Conservation (phyloP, 2,329 filamentous ascomycete species). For the Aureobasidium subglaciale region DNA sequence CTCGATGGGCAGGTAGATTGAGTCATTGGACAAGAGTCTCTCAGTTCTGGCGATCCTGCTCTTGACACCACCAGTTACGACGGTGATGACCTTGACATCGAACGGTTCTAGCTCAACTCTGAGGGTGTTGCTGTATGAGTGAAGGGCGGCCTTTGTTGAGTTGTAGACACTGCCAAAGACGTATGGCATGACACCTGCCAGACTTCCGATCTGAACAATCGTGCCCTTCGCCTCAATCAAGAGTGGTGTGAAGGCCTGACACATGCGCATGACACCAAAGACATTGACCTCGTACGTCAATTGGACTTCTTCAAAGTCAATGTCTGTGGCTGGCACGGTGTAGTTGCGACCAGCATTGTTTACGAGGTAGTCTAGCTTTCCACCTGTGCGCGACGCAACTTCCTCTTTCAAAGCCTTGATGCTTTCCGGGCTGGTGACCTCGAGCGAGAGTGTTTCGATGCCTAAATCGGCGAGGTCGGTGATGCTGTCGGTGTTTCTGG, state of each 20-base stretch:
- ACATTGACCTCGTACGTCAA: slow-evolving; percentile 48
- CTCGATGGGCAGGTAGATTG: slow-evolving; percentile 46
- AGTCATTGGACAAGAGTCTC: slow-evolving; percentile 40
- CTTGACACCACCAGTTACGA: slow-evolving; percentile 54
- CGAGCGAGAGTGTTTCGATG: slow-evolving; percentile 49
- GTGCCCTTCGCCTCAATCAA: slow-evolving; percentile 38
- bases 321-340: slow-evolving; percentile 51
- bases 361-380: slow-evolving; percentile 49
- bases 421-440: slow-evolving; percentile 45
- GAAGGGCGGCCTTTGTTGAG: slow-evolving; percentile 53
- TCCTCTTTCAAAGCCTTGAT: slow-evolving; percentile 42
- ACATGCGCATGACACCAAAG: slow-evolving; percentile 52
- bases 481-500: slow-evolving; percentile 44
- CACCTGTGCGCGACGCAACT: slow-evolving; percentile 41
- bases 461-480: slow-evolving; percentile 42
- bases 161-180: slow-evolving; percentile 45
- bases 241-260: slow-evolving; percentile 49
- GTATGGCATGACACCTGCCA: slow-evolving; percentile 40
- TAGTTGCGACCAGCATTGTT: slow-evolving; percentile 54
- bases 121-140: slow-evolving; percentile 51
- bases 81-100: slow-evolving; percentile 39
- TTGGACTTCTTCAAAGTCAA: slow-evolving; percentile 42
- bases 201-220: slow-evolving; percentile 32
- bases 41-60: slow-evolving; percentile 50
- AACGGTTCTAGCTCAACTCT: slow-evolving; percentile 51